Evolutionary conservation across 306 rosid species (phyloP), one percentile per base, ranked within the genome.

Genomic region (Hippophae gyantsensis): DNA sequence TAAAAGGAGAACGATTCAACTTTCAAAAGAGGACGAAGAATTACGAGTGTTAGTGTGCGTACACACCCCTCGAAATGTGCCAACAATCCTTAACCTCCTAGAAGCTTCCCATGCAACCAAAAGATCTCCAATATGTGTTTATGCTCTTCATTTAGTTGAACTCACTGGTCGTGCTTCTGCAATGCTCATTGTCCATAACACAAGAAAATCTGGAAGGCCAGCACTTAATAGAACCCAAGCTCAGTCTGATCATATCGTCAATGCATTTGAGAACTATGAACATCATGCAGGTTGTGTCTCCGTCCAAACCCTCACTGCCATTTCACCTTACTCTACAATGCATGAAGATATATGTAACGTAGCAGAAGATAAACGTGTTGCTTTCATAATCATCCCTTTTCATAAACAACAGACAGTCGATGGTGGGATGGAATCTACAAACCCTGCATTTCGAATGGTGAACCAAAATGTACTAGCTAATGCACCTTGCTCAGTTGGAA

Each of bases 1-100:
- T 68, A 76, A 47, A 69, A 79, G 87, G 61, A 76, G 95, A 72
- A 86, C 95, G 40, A 50, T 83, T 43, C 54, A 76, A 52, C 89
- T 76, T 69, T 85, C 71, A 23, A 44, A 54, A 8, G 49, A 43
- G 1, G 12, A 65, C 3, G 83, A 81, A 63, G 84, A 81, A 56
- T 66, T 86, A 10, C 70, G 85, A 8, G 66, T 83, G 45, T 78
- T 89, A 6, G 83, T 65, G 52, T 89, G 95, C 76, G 54, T 79
- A 60, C 95, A 83, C 54, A 65, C 68, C 13, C 67, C 71, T 13
- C 87, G 78, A 1, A 81, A 80, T 68, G 82, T 77, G 12, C 59
- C 54, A 23, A 67, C 83, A 18, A 67, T 74, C 65, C 27, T 86
- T 47, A 72, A 80, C 67, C 85, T 89, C 18, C 70, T 79, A 8